Conservation (phyloP, 2,329 filamentous ascomycete genomes). For the Nemania abortiva region DNA sequence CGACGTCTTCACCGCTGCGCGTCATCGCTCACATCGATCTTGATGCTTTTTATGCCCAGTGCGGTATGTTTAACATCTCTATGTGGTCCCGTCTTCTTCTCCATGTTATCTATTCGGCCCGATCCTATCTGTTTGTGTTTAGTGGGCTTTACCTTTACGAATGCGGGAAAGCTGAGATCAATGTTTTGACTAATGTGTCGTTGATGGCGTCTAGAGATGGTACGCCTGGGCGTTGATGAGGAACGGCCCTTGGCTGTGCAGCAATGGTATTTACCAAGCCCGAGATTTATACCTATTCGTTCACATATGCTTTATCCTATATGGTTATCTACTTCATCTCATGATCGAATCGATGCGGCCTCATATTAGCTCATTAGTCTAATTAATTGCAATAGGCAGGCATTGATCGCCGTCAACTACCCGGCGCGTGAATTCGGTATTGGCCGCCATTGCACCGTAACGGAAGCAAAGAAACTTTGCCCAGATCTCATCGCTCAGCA, state of each 20-base stretch:
- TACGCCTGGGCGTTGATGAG: slow-evolving; percentile 79
- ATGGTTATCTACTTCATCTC: slow-evolving; percentile 6
- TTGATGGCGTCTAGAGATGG: slow-evolving; percentile 69
- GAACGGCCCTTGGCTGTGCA: slow-evolving; percentile 90
- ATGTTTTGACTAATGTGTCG: slow-evolving; percentile 21
- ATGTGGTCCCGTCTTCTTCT: neutral
- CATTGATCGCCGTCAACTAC: slow-evolving; percentile 96
- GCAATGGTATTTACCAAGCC: slow-evolving; percentile 74
- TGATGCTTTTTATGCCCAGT: slow-evolving; percentile 98
- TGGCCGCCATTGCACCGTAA: slow-evolving; percentile 79
- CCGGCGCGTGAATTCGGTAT: slow-evolving; percentile 86
- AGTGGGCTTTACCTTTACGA: neutral
- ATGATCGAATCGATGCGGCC: neutral
- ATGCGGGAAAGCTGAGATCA: neutral
- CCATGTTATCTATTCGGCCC: neutral
- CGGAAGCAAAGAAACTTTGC: slow-evolving; percentile 88
- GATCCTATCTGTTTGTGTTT: neutral
- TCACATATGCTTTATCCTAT: neutral
- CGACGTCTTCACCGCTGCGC: slow-evolving; percentile 80
- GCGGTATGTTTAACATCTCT: slow-evolving; percentile 58
- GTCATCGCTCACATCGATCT: slow-evolving; percentile 93
- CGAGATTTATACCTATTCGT: slow-evolving; percentile 2
- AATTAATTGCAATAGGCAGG: slow-evolving; percentile 73
- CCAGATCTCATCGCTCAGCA: slow-evolving; percentile 88
- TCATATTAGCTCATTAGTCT: slow-evolving; percentile 9